Evolutionary conservation across 192 early-diverging fungal genomes (phyloP).

Genomic region (Backusella luteola): DNA sequence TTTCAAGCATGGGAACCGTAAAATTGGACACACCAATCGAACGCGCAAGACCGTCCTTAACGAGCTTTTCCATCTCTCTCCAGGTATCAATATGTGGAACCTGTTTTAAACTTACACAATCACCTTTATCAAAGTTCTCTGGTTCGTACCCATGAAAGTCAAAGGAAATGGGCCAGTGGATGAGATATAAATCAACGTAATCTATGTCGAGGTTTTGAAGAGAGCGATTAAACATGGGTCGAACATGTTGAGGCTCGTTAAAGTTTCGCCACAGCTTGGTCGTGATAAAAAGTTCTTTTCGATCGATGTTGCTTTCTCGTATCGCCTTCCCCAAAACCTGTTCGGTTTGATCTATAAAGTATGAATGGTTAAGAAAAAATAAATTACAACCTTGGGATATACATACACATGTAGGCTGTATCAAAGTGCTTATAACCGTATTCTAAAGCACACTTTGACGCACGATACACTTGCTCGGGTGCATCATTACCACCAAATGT

Average conservation of each 20-base stretch:
- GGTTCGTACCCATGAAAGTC: conserved; percentile 32
- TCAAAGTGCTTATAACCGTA: conserved; percentile 28
- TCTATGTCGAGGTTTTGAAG: conserved; percentile 54
- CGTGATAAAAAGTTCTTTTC: conserved; percentile 73
- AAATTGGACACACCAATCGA: conserved; percentile 83
- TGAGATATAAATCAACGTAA: conserved; percentile 70
- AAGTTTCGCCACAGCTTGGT: conserved; percentile 68
- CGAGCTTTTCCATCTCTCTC: conserved; percentile 76
- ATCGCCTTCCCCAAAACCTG: conserved; percentile 57
- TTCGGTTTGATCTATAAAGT: conserved; percentile 16
- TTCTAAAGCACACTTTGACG: conserved; percentile 19
- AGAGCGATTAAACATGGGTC: conserved; percentile 48
- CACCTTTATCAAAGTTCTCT: background rate
- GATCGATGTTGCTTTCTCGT: conserved; percentile 47
- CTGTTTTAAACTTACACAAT: conserved; percentile 38
- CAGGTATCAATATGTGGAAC: conserved; percentile 59
- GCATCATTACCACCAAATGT: conserved; percentile 29
- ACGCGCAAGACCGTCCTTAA: conserved; percentile 55
- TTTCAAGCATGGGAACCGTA: conserved; percentile 52
- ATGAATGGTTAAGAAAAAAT: background rate
- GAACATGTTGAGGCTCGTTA: conserved; percentile 46
- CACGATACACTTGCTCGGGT: conserved; percentile 26
- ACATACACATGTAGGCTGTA: conserved; percentile 28
- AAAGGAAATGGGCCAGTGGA: conserved; percentile 70
- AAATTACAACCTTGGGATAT: background rate